Evolutionary conservation across 2,329 filamentous ascomycete species (phyloP).

Genomic region (Chaetomium sp.): DNA sequence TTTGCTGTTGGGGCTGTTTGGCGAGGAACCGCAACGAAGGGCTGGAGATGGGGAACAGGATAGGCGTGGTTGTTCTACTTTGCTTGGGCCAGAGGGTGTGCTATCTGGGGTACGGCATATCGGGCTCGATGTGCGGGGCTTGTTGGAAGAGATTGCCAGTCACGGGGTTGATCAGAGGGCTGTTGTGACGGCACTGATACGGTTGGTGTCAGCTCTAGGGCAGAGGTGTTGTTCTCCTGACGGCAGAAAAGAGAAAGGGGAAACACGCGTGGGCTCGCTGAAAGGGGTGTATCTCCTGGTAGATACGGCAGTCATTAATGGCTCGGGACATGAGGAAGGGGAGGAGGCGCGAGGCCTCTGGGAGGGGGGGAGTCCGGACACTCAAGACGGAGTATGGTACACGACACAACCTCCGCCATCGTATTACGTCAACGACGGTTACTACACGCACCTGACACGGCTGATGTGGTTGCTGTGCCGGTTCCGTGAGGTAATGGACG

Average conservation of each 20-base stretch:
- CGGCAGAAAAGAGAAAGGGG: neutral
- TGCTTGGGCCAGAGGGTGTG: neutral
- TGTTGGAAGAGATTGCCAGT: neutral
- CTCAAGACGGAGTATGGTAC: neutral
- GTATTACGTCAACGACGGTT: neutral
- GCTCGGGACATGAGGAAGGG: neutral
- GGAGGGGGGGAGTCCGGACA: neutral
- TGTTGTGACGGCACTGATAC: neutral
- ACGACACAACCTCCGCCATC: neutral
- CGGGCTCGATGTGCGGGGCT: conserved; percentile 1
- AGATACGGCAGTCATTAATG: neutral
- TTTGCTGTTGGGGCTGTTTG: neutral
- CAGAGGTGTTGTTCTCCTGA: neutral
- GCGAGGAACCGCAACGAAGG: neutral
- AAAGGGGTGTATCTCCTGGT: neutral
- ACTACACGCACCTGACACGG: neutral
- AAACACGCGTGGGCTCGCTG: neutral
- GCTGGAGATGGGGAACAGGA: too few relatives aligned
- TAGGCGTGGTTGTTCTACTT: too few relatives aligned
- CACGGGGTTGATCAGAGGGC: neutral
- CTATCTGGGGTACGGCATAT: neutral
- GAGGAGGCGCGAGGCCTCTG: neutral
- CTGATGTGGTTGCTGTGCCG: conserved; percentile 6
- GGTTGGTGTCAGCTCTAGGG: neutral
- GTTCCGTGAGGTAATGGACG: conserved; percentile 7